Percentiles rank a stretch among this genome's conserved stretches.
These are phyloP conservation scores for Stemphylium lycopersici DNA, from an alignment of 2,329 filamentous ascomycete species.

Conservation along the genomic window DNA sequence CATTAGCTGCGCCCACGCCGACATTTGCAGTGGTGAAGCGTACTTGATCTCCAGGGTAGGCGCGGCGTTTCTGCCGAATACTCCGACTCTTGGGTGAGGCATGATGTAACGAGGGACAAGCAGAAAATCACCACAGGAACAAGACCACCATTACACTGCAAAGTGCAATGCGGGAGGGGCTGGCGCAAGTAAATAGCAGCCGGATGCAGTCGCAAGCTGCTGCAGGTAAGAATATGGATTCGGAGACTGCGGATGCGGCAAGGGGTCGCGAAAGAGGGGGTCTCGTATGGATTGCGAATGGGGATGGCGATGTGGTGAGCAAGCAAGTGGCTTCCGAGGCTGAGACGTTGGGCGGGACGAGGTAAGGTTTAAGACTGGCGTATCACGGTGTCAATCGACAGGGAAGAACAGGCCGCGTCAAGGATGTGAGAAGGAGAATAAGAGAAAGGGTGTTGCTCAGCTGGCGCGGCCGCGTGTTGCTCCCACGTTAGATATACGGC, in stretches of 20 bases:
- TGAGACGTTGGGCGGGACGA: slow-evolving; percentile 9
- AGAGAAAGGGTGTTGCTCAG: slow-evolving; percentile 3
- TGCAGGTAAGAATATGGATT: background rate
- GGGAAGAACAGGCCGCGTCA: background rate
- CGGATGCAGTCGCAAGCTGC: slow-evolving; percentile 5
- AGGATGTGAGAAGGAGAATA: background rate
- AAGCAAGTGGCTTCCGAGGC: slow-evolving; percentile 12
- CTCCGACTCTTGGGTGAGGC: slow-evolving; percentile 41
- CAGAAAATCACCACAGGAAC: slow-evolving; percentile 9
- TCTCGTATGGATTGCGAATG: slow-evolving; percentile 5
- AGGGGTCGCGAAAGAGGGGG: background rate
- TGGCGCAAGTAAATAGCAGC: background rate
- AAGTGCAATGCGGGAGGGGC: background rate
- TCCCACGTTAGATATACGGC: slow-evolving; percentile 13
- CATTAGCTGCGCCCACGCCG: slow-evolving; percentile 3
- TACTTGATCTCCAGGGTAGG: slow-evolving; percentile 54
- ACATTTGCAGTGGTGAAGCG: slow-evolving; percentile 18
- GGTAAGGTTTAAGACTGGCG: background rate
- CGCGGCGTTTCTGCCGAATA: slow-evolving; percentile 44
- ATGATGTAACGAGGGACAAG: slow-evolving; percentile 28
- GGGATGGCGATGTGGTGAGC: slow-evolving; percentile 13
- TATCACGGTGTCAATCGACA: slow-evolving; percentile 1
- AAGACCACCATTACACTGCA: slow-evolving; percentile 11
- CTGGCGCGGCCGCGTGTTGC: slow-evolving; percentile 10
- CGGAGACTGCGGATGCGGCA: background rate